These are phyloP conservation scores for Pezicula rhizophila DNA, from an alignment of 2,329 filamentous ascomycete species.

Conservation along the genomic window DNA sequence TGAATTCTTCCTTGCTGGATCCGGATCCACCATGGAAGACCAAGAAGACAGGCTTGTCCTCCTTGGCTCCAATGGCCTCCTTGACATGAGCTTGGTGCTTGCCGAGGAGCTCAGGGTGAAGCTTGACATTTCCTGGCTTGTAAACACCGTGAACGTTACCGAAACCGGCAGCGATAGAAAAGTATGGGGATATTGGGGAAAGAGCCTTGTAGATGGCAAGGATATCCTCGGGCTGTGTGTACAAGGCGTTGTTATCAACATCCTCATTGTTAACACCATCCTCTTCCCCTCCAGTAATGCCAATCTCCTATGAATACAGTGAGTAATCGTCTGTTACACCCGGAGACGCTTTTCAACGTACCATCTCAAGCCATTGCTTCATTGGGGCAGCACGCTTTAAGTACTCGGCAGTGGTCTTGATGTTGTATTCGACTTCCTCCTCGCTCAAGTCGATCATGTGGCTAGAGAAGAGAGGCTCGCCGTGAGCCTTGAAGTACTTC, in stretches of 20 bases:
- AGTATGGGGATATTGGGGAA: slow-evolving; percentile 83
- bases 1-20: slow-evolving; percentile 84
- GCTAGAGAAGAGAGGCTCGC: slow-evolving; percentile 87
- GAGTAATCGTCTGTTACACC: not conserved
- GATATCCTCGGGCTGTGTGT: slow-evolving; percentile 97
- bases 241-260: slow-evolving; percentile 93
- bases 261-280: slow-evolving; percentile 98
- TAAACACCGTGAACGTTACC: slow-evolving; percentile 99
- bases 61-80: slow-evolving; percentile 64
- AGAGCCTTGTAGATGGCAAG: slow-evolving; percentile 85
- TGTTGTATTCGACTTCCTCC: slow-evolving; percentile 85
- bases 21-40: slow-evolving; percentile 99
- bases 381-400: slow-evolving; percentile 89
- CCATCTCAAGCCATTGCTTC: slow-evolving; percentile 99
- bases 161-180: slow-evolving; percentile 96
- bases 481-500: slow-evolving; percentile 86
- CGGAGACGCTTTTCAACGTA: slow-evolving; percentile 31
- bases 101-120: slow-evolving; percentile 89
- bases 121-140: slow-evolving; percentile 95
- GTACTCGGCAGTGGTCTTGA: slow-evolving; percentile 86
- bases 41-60: slow-evolving; percentile 94
- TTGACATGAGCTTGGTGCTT: slow-evolving; percentile 95
- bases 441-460: slow-evolving; percentile 99
- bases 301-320: slow-evolving; percentile 56
- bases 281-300: slow-evolving; percentile 95